These are phyloP conservation scores for Fomitopsis pinicola DNA, from an alignment of 1,284 basidiomycete genomes.

Conservation along the genomic window DNA sequence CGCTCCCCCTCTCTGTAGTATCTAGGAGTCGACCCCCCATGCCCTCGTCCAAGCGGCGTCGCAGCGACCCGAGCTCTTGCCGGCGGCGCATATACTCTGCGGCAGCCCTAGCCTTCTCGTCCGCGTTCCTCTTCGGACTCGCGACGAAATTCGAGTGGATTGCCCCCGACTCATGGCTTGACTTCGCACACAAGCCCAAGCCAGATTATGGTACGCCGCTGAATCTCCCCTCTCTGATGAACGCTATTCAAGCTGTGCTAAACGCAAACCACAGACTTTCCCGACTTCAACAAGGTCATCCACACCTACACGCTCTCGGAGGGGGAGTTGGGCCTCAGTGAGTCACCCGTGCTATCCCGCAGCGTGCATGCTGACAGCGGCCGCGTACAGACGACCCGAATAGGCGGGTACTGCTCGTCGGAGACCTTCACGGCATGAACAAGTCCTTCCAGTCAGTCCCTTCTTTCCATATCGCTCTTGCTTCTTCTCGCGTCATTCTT, in stretches of 20 bases:
- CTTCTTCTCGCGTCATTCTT: neutral
- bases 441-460: conserved; percentile 57
- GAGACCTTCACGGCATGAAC: conserved; percentile 84
- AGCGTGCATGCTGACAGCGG: neutral
- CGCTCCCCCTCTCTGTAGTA: neutral
- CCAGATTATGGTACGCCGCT: conserved; percentile 11
- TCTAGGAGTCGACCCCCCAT: neutral
- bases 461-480: conserved; percentile 1
- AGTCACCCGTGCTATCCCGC: neutral
- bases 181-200: conserved; percentile 5
- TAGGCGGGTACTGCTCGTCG: conserved; percentile 67
- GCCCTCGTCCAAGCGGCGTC: neutral
- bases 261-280: conserved; percentile 29
- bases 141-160: conserved; percentile 3
- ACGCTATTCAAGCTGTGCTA: neutral
- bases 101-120: neutral
- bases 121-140: conserved; percentile 4
- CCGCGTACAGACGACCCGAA: conserved; percentile 38
- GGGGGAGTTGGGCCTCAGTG: conserved; percentile 52
- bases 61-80: neutral
- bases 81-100: neutral
- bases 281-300: conserved; percentile 54
- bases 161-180: neutral
- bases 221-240: neutral
- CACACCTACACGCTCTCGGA: conserved; percentile 36